Conservation (phyloP, 1,284 basidiomycete genomes). For the Irpex lacteus region DNA sequence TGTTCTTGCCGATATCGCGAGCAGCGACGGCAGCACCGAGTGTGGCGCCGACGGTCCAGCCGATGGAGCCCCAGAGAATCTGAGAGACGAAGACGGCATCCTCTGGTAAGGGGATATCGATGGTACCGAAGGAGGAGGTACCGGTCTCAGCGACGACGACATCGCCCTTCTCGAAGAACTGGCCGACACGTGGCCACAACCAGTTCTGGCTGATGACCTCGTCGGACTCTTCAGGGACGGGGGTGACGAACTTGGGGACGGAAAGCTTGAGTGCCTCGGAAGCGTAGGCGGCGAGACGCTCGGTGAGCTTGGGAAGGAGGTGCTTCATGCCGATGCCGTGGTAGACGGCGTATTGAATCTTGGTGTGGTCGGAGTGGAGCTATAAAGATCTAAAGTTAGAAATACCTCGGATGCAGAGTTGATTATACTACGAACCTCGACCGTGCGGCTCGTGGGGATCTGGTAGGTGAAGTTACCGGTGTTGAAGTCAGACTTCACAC, state of each 20-base stretch:
- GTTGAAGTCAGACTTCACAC: slow-evolving; percentile 88
- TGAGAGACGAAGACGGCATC: slow-evolving; percentile 69
- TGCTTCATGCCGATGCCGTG: slow-evolving; percentile 70
- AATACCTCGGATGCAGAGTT: not conserved
- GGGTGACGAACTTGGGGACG: slow-evolving; percentile 47
- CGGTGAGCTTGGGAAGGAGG: slow-evolving; percentile 66
- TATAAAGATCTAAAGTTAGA: slow-evolving; percentile 28
- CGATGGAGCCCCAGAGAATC: slow-evolving; percentile 85
- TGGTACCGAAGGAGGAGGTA: slow-evolving; percentile 36
- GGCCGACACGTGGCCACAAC: slow-evolving; percentile 84
- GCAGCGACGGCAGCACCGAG: slow-evolving; percentile 82
- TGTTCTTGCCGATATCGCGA: slow-evolving; percentile 55
- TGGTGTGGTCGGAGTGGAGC: slow-evolving; percentile 83
- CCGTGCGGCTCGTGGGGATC: slow-evolving; percentile 55
- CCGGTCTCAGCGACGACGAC: slow-evolving; percentile 85
- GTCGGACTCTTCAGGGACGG: slow-evolving; percentile 47
- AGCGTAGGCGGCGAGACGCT: slow-evolving; percentile 45
- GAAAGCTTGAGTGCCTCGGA: slow-evolving; percentile 37
- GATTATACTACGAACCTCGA: slow-evolving; percentile 48
- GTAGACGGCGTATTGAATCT: slow-evolving; percentile 63
- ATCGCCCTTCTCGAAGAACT: slow-evolving; percentile 78
- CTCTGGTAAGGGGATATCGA: slow-evolving; percentile 75
- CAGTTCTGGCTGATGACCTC: slow-evolving; percentile 69
- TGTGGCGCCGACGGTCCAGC: slow-evolving; percentile 78
- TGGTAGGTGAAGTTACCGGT: slow-evolving; percentile 81